Evolutionary conservation across 1,139 yeast genomes (phyloP).

Genomic region (Magnusiomyces clavatus): DNA sequence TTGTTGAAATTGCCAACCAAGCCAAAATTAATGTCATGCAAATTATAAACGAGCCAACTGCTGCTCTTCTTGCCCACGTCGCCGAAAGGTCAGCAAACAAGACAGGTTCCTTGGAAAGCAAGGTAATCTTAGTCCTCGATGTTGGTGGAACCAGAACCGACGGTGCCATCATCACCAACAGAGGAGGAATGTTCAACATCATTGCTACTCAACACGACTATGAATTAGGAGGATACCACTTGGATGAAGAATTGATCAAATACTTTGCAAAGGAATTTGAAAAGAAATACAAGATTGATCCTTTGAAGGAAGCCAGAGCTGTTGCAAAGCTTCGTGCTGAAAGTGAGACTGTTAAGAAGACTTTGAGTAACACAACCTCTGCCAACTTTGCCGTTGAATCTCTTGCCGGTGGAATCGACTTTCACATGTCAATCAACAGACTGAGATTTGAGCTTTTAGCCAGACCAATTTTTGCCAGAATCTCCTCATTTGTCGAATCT

Average conservation of each 20-base stretch:
- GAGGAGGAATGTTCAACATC: slow-evolving; percentile 90
- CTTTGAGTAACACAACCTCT: slow-evolving; percentile 81
- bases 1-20: slow-evolving; percentile 52
- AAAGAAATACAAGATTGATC: slow-evolving; percentile 77
- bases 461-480: slow-evolving; percentile 66
- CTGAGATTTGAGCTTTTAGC: slow-evolving; percentile 86
- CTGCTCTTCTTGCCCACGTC: slow-evolving; percentile 80
- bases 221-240: slow-evolving; percentile 78
- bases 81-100: slow-evolving; percentile 30
- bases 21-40: slow-evolving; percentile 81
- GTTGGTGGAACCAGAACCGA: slow-evolving; percentile 96
- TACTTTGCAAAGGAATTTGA: slow-evolving; percentile 89
- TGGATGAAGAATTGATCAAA: slow-evolving; percentile 75
- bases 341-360: slow-evolving; percentile 79
- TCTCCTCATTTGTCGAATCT: slow-evolving; percentile 68
- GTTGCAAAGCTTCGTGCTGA: slow-evolving; percentile 83
- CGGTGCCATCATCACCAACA: slow-evolving; percentile 85
- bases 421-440: slow-evolving; percentile 88
- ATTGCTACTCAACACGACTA: slow-evolving; percentile 80
- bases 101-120: slow-evolving; percentile 59
- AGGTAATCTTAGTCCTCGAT: slow-evolving; percentile 86
- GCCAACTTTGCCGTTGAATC: slow-evolving; percentile 94
- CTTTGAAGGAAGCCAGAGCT: slow-evolving; percentile 75
- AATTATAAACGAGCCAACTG: slow-evolving; percentile 86
- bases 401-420: slow-evolving; percentile 88